Evolutionary conservation across 2,329 filamentous ascomycete species (phyloP), one percentile per base, ranked within the genome.

Genomic region (Monosporascus sp.): DNA sequence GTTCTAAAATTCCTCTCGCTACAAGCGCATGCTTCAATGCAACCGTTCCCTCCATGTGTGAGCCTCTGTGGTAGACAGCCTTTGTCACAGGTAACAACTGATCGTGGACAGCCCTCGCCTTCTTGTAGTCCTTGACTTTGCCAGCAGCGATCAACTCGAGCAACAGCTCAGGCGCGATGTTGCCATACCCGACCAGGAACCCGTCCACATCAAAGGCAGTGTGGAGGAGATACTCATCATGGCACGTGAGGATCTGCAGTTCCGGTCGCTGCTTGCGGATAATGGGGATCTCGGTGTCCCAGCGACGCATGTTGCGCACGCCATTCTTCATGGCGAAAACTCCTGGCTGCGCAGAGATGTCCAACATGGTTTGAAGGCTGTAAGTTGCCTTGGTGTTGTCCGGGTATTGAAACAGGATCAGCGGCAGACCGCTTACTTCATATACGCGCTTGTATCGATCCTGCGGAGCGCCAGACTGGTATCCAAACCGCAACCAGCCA

Each of bases 291-390:
- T 80, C 78, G 0, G 75, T 77, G 50, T 80, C 77, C 78, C 78
- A 80, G 18, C 78, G 74, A n/a, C 75, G 72, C 77, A 80, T 80
- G 63, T 80, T 79, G 50, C 78, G 73, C 9, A 80, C 78, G 20
- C 78, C 78, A 56, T 80, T 80, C 71, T 80, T 80, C 77, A 80
- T 80, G 17, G 77, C 77, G 46, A 80, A 77, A 6, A 78, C 76
- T 27, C 77, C 77, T 1, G 77, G 78, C 36, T 71, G 75, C 7
- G 76, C 77, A 2, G 77, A 69, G 50, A 80, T 79, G 49, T 80
- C 77, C 2, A 81, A 72, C 57, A 80, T 72, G 0, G 77, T 80
- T 56, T 79, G 70, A 22, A 80, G 67, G 56, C 65, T 76, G 61
- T 80, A 80, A 1, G 73, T 78, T 3, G 76, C 76, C 62, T 80